Conservation (phyloP, 208 protist genomes). For the Crithidia bombi region DNA sequence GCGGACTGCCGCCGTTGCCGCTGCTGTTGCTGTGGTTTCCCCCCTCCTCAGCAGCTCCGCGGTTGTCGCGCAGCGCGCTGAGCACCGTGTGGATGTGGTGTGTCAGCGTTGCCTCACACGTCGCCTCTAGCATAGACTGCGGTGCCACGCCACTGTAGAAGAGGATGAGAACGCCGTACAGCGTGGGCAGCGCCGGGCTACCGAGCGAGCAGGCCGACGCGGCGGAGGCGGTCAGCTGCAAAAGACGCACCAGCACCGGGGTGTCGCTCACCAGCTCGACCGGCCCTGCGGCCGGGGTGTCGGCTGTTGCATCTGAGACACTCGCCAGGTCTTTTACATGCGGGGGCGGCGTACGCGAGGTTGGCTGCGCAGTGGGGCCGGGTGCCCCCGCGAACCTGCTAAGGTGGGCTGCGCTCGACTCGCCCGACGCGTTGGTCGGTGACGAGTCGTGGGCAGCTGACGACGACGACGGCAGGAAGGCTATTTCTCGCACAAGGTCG, state of each 20-base stretch:
- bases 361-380: too few relatives aligned
- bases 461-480: constrained; percentile 15
- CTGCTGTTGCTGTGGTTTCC: constrained; percentile 8
- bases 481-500: constrained; percentile 52
- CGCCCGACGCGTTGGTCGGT: too few relatives aligned
- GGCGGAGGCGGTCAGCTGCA: constrained; percentile 60
- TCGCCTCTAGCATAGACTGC: constrained; percentile 67
- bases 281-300: background rate
- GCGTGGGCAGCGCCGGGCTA: constrained; percentile 43
- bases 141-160: constrained; percentile 53
- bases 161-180: constrained; percentile 60
- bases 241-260: constrained; percentile 57
- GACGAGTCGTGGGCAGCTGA: background rate
- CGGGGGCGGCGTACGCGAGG: background rate
- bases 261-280: constrained; percentile 49
- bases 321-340: background rate
- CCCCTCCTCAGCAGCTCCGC: background rate
- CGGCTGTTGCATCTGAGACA: background rate
- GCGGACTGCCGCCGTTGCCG: background rate
- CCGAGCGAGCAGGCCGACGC: constrained; percentile 56
- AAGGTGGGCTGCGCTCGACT: too few relatives aligned
- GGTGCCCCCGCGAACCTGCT: too few relatives aligned
- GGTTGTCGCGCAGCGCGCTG: constrained; percentile 32
- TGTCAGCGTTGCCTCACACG: constrained; percentile 66
- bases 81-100: constrained; percentile 55